Conservation (phyloP, 768 basidiomycete species). For the Mrakia hoshinonis region DNA sequence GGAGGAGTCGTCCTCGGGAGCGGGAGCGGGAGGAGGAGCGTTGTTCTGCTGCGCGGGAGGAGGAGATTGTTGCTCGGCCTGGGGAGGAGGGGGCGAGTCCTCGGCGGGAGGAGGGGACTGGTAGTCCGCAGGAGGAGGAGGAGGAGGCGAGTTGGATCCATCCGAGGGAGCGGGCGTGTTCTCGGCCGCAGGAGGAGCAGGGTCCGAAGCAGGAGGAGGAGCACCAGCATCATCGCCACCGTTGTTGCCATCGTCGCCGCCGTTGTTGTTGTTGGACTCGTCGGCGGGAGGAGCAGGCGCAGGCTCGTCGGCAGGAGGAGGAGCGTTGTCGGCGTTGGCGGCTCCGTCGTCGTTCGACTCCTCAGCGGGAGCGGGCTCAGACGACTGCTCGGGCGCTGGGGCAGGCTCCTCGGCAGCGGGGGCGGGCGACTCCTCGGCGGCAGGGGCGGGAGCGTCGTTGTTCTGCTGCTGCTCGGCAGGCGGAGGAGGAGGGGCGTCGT, state of each 20-base stretch:
- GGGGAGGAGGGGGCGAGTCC: neutral
- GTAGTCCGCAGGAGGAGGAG: neutral
- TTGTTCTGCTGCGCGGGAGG: neutral
- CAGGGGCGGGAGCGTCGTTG: neutral
- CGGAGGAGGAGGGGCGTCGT: slow-evolving; percentile 1
- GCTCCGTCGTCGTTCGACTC: neutral
- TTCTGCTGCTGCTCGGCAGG: no score
- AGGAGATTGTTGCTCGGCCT: neutral
- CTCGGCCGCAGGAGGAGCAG: neutral
- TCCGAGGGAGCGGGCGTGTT: neutral
- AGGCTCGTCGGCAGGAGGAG: neutral
- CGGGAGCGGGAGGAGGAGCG: no score
- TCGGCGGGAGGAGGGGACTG: neutral
- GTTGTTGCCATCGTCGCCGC: neutral
- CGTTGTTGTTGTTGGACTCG: no score
- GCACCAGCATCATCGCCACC: neutral
- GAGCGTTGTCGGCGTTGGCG: neutral
- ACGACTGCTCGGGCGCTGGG: no score
- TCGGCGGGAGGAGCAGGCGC: neutral
- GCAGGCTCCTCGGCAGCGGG: no score
- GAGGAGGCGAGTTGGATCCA: neutral
- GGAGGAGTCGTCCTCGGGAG: no score
- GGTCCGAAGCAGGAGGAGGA: neutral
- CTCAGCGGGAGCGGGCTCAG: neutral
- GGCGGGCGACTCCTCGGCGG: no score